Base-by-base conservation (phyloP, 495 filamentous ascomycete genomes). In the Tuber aestivum region DNA sequence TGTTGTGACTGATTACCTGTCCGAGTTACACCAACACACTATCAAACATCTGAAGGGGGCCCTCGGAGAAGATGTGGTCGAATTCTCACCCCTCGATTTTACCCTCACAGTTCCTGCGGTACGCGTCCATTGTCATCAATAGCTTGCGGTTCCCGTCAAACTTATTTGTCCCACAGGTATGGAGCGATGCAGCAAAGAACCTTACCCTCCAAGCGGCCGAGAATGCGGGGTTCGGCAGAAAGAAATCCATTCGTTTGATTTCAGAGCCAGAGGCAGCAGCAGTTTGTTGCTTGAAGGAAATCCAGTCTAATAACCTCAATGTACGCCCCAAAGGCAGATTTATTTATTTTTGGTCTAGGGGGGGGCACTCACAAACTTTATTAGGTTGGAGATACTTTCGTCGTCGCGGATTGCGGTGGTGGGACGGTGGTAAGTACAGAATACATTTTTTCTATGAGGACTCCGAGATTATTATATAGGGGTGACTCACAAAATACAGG, bases 381-480 rank as follows among this genome's bases (percentile, higher is more conserved):
- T 32, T 32, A 71, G 72, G 61, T 48, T n/a, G 89, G 87, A 3
- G 90, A 93, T 76, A 91, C 90, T 48, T 90, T 94, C 75, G 86
- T 93, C 70, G 85, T 93, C 5, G 91, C 89, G 78, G 92, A 93
- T 83, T 91, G 90, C 0, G 91, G 91, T 41, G 91, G 91, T 27
- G 92, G 90, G 0, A 93, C 91, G 0, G 91, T 93, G 0, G 76
- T 77, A 75, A 32, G 76, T 70, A 10, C 41, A 3, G 6, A 41
- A 56, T 41, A 21, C 27, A 41, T 41, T 42, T 40, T 41, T 12
- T 38, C 61, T 69, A 40, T 35, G 10, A 40, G 16, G 42, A 27
- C 3, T 10, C 12, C 0, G 8, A 37, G 45, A 35, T 41, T 44
- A 73, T 32, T 6, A 38, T 20, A 21, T 81, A 21, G 83, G 16